Percentiles rank a stretch among this genome's conserved stretches.
phyloP scores from a whole-genome alignment of 2,329 filamentous ascomycete genomes.

The Pseudocercospora cruenta region DNA sequence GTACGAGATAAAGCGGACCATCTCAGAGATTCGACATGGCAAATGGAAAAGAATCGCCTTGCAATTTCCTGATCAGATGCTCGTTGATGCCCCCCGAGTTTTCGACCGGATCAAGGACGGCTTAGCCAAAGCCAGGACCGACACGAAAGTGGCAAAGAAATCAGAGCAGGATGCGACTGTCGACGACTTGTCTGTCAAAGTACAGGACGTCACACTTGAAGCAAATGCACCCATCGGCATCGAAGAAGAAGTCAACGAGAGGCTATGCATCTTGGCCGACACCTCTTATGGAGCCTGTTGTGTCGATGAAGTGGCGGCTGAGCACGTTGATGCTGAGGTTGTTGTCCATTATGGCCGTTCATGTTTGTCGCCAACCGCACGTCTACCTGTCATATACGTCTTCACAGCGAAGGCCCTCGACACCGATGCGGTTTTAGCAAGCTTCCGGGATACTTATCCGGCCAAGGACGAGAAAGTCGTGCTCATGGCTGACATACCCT shows the following conservation, averaged over 20 bases:
- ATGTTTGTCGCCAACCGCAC: conserved; percentile 85
- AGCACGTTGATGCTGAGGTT: conserved; percentile 87
- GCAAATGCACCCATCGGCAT: not conserved
- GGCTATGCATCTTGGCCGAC: conserved; percentile 85
- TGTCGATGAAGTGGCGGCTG: conserved; percentile 93
- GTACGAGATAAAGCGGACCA: conserved; percentile 85
- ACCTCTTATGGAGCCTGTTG: conserved; percentile 97
- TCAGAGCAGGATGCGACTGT: not conserved
- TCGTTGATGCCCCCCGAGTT: conserved; percentile 80
- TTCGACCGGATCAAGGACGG: conserved; percentile 66
- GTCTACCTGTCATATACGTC: conserved; percentile 85
- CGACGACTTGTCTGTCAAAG: conserved; percentile 16
- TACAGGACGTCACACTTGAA: conserved; percentile 14
- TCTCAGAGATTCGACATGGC: conserved; percentile 71
- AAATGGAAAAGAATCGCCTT: conserved; percentile 78
- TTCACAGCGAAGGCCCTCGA: conserved; percentile 78
- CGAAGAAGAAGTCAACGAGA: conserved; percentile 43
- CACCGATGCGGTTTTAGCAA: conserved; percentile 58
- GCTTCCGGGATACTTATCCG: conserved; percentile 71
- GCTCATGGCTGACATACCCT: conserved; percentile 88
- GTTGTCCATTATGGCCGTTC: conserved; percentile 93
- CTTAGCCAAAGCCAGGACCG: conserved; percentile 37
- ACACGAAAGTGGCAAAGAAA: not conserved
- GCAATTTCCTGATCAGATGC: conserved; percentile 95
- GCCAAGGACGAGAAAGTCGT: conserved; percentile 68